Conservation (phyloP, 2,329 filamentous ascomycete genomes). For the Ascochyta rabiei region DNA sequence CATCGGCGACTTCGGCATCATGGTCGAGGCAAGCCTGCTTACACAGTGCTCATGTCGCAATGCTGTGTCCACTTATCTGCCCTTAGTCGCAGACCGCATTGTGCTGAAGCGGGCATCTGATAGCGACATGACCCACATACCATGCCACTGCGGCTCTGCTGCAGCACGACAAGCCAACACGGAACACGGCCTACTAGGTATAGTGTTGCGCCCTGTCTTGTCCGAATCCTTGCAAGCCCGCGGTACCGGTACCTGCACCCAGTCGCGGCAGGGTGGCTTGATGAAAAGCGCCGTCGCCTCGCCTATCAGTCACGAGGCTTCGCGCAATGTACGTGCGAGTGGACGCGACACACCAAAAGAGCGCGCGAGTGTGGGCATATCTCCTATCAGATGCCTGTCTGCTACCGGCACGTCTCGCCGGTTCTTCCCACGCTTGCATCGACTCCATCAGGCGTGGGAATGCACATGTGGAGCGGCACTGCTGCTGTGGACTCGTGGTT, state of each 20-base stretch:
- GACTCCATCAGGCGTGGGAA: background rate
- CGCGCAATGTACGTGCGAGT: conserved; percentile 14
- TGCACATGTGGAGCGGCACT: conserved; percentile 6
- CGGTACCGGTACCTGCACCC: conserved; percentile 18
- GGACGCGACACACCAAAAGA: conserved; percentile 5
- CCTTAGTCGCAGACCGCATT: conserved; percentile 3
- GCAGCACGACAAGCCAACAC: background rate
- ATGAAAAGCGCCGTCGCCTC: background rate
- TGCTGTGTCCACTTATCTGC: conserved; percentile 18
- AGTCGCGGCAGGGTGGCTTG: background rate
- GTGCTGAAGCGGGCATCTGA: conserved; percentile 6
- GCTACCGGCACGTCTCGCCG: conserved; percentile 7
- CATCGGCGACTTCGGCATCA: conserved; percentile 27
- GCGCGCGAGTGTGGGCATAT: background rate
- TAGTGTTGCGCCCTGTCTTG: background rate
- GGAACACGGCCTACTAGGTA: no score
- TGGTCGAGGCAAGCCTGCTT: conserved; percentile 35
- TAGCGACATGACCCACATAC: conserved; percentile 6
- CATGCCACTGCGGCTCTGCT: conserved; percentile 10
- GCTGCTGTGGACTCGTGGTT: background rate
- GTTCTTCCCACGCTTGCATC: conserved; percentile 1
- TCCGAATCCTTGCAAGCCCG: background rate
- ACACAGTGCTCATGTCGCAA: conserved; percentile 19
- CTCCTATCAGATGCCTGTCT: conserved; percentile 8
- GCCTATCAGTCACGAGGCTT: conserved; percentile 13